These are phyloP conservation scores for Rhododendron molle DNA, from an alignment of 148 eudicot genomes.

Conservation along the genomic window DNA sequence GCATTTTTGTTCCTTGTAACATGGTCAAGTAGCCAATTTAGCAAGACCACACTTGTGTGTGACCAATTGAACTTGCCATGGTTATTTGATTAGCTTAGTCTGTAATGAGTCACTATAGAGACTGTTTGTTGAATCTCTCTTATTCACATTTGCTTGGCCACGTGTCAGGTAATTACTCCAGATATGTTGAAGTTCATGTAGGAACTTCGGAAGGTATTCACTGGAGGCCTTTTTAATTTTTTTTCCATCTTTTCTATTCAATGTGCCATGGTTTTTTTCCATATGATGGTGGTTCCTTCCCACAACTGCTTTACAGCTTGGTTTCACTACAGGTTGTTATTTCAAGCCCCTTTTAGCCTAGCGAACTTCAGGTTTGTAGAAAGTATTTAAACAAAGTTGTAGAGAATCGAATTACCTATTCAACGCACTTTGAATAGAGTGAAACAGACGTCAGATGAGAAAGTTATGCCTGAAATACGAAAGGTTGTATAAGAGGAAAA, in stretches of 20 bases:
- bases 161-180: slow-evolving; percentile 47
- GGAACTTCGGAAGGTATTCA: slow-evolving; percentile 49
- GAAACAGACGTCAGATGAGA: too few species aligned
- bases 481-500: too few species aligned
- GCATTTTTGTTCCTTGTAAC: too few species aligned
- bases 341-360: too few species aligned
- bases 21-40: too few species aligned
- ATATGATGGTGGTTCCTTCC: not conserved
- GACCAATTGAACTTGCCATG: too few species aligned
- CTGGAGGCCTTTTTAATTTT: not conserved
- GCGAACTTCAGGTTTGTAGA: too few species aligned
- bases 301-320: not conserved
- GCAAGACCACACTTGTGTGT: too few species aligned
- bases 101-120: not conserved
- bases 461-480: too few species aligned
- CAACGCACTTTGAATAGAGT: too few species aligned
- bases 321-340: slow-evolving; percentile 52
- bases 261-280: not conserved
- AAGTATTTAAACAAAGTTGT: too few species aligned
- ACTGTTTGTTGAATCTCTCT: not conserved
- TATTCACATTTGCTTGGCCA: not conserved
- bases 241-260: not conserved
- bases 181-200: slow-evolving; percentile 57
- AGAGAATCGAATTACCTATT: too few species aligned
- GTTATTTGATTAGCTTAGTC: not conserved